A percentile compares a stretch with the other conserved stretches of the same genome.
Conservation (phyloP, 345 rosid species). For the Arabis hirsuta region DNA sequence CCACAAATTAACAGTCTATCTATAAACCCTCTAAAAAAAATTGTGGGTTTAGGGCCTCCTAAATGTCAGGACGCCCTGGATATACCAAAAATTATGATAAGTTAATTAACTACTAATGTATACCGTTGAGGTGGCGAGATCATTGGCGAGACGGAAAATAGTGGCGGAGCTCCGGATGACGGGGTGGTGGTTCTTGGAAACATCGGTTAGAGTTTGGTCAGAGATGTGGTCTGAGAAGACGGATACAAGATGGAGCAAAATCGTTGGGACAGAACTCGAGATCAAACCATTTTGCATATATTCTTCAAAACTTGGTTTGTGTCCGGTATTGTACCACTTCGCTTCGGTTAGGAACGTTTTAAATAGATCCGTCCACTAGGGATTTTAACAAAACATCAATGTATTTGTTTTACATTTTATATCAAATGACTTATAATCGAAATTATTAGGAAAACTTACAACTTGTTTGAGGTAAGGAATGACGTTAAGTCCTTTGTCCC, state of each 20-base stretch:
- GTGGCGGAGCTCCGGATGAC: slow-evolving; percentile 37
- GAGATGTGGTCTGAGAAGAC: slow-evolving; percentile 21
- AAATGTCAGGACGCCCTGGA: no score
- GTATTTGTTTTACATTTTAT: no score
- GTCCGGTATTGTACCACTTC: slow-evolving; percentile 45
- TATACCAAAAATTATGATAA: background rate
- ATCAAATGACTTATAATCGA: background rate
- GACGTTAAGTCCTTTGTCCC: slow-evolving; percentile 40
- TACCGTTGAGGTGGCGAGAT: slow-evolving; percentile 52
- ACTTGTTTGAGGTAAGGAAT: slow-evolving; percentile 45
- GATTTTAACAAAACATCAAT: background rate
- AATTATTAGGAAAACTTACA: slow-evolving; percentile 33
- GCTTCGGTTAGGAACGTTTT: slow-evolving; percentile 49
- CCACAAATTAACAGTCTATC: no score
- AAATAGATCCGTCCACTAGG: slow-evolving; percentile 52
- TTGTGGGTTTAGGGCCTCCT: no score
- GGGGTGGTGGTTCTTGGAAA: slow-evolving; percentile 3
- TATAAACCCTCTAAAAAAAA: no score
- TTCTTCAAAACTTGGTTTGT: slow-evolving; percentile 46
- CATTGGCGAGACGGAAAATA: slow-evolving; percentile 41
- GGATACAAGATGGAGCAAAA: slow-evolving; percentile 28
- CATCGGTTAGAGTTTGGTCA: slow-evolving; percentile 16
- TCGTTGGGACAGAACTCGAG: slow-evolving; percentile 40
- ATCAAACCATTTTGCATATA: slow-evolving; percentile 51
- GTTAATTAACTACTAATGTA: background rate